phyloP scores from a whole-genome alignment of 768 basidiomycete genomes.

The Hirschioporus abietinus region DNA sequence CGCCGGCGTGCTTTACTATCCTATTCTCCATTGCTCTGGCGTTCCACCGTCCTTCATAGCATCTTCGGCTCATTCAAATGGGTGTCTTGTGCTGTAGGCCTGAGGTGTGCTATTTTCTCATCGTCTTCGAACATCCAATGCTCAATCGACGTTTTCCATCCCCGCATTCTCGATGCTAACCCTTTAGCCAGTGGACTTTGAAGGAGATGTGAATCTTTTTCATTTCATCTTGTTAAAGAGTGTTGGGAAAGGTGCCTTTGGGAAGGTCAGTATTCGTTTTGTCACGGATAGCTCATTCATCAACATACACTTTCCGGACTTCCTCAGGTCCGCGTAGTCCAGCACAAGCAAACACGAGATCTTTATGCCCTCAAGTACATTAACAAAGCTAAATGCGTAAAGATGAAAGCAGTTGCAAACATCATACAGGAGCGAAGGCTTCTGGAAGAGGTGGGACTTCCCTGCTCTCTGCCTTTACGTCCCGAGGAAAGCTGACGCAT shows the following conservation, averaged over 20 bases:
- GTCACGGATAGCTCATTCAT: constrained; percentile 7
- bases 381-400: constrained; percentile 95
- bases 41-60: neutral
- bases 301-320: constrained; percentile 15
- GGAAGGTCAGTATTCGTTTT: constrained; percentile 60
- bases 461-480: constrained; percentile 7
- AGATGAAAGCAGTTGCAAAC: constrained; percentile 97
- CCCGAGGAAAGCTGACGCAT: constrained; percentile 16
- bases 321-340: constrained; percentile 91
- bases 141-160: neutral
- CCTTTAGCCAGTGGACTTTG: constrained; percentile 85
- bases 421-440: constrained; percentile 94
- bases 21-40: neutral
- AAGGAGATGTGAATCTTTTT: constrained; percentile 93
- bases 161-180: constrained; percentile 6
- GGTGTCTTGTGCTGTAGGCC: constrained; percentile 84
- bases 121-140: neutral
- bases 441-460: constrained; percentile 77
- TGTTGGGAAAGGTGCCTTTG: constrained; percentile 98
- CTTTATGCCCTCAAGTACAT: constrained; percentile 99
- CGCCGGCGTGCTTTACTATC: neutral
- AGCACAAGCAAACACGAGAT: constrained; percentile 97
- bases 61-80: constrained; percentile 35
- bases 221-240: constrained; percentile 93
- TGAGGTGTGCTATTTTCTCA: constrained; percentile 41